These are phyloP conservation scores for Maudiozyma humilis DNA, from an alignment of 1,139 yeast genomes.

Conservation along the genomic window DNA sequence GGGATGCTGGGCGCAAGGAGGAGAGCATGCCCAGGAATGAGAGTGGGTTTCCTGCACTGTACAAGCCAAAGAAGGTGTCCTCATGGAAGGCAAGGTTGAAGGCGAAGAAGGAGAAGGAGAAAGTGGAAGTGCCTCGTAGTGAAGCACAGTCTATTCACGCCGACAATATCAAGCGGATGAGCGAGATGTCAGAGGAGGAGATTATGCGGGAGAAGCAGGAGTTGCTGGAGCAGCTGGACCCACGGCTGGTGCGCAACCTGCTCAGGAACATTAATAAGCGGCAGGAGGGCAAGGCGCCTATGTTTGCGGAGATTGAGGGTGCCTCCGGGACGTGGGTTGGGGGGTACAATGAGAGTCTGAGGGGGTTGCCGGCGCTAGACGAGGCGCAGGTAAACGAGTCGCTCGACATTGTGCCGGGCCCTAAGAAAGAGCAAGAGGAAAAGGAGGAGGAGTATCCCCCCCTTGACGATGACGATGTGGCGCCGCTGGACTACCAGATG, in stretches of 20 bases:
- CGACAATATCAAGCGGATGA: conserved; percentile 60
- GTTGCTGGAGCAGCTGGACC: conserved; percentile 57
- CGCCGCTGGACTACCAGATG: conserved; percentile 38
- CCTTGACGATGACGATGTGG: conserved; percentile 36
- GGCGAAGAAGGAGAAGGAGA: conserved; percentile 28
- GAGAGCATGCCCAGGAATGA: conserved; percentile 6
- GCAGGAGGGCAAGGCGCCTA: conserved; percentile 16
- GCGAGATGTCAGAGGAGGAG: conserved; percentile 60
- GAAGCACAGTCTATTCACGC: conserved; percentile 70
- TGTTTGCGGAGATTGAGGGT: conserved; percentile 53
- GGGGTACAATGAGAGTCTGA: conserved; percentile 38
- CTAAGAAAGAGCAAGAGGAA: conserved; percentile 7
- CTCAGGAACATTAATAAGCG: conserved; percentile 38
- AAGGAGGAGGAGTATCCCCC: conserved; percentile 19
- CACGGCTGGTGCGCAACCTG: conserved; percentile 54
- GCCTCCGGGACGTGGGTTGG: conserved; percentile 63
- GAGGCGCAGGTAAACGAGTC: conserved; percentile 32
- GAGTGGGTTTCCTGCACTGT: conserved; percentile 40
- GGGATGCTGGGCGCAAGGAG: conserved; percentile 24
- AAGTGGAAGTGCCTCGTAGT: background rate
- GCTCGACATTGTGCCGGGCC: conserved; percentile 22
- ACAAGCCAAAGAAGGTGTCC: conserved; percentile 33
- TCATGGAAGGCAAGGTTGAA: conserved; percentile 36
- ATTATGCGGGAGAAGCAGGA: conserved; percentile 60
- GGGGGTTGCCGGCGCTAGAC: conserved; percentile 32